Conservation (phyloP, 768 basidiomycete species). For the Boletales sp. region DNA sequence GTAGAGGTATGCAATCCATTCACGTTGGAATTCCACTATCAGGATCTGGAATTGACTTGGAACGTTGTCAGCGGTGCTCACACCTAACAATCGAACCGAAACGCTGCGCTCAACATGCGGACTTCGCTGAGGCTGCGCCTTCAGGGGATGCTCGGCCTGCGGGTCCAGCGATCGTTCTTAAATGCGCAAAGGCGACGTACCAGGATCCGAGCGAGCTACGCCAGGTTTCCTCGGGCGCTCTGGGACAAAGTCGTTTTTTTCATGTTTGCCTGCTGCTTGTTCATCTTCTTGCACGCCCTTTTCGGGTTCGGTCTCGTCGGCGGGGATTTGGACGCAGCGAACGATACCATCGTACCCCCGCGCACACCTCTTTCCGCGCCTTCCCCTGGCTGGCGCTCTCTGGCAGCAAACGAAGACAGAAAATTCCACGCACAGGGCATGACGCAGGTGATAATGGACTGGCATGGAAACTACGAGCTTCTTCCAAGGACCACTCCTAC, state of each 20-base stretch:
- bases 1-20: too few species aligned
- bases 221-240: conserved; percentile 7
- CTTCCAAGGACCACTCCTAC: neutral
- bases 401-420: neutral
- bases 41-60: too few species aligned
- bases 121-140: neutral
- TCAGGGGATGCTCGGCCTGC: too few species aligned
- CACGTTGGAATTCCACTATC: too few species aligned
- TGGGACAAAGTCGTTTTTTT: conserved; percentile 23
- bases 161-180: neutral
- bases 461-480: conserved; percentile 21
- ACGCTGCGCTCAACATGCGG: conserved; percentile 12
- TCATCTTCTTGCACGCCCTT: conserved; percentile 25
- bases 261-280: conserved; percentile 22
- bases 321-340: neutral
- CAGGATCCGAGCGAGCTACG: neutral
- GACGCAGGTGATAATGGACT: conserved; percentile 11
- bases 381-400: neutral
- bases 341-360: neutral
- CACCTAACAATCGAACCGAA: too few species aligned
- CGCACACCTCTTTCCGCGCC: neutral
- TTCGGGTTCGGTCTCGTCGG: conserved; percentile 17
- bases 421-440: neutral
- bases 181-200: neutral
- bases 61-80: too few species aligned